phyloP scores from a whole-genome alignment of 768 basidiomycete species.

The Cystoderma amianthinum region DNA sequence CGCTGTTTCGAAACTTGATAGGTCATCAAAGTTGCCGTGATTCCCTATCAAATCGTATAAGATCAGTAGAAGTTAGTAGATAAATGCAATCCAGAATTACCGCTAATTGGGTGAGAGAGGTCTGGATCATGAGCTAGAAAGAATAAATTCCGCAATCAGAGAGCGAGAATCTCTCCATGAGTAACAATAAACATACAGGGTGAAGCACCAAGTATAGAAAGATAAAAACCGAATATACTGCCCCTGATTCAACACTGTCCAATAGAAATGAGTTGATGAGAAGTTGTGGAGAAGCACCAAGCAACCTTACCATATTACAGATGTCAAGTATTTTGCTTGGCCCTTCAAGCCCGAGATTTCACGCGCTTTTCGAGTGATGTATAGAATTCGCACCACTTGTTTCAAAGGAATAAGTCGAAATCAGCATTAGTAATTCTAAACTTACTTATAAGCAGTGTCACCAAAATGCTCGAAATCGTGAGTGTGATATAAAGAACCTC shows the following conservation, averaged over 20 bases:
- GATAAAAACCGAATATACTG: constrained; percentile 13
- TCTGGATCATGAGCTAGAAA: constrained; percentile 13
- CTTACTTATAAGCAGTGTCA: constrained; percentile 13
- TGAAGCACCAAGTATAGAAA: constrained; percentile 14
- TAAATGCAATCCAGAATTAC: constrained; percentile 6
- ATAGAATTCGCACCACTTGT: constrained; percentile 9
- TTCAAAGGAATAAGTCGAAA: constrained; percentile 2
- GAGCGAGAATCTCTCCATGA: neutral
- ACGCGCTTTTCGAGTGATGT: constrained; percentile 13
- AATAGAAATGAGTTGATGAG: neutral
- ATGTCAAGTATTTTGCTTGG: neutral
- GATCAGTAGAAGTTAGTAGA: neutral
- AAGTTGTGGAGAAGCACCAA: neutral
- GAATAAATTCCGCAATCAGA: neutral
- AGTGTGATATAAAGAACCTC: constrained; percentile 13
- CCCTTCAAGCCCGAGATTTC: neutral
- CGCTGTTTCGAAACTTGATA: neutral
- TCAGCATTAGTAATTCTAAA: neutral
- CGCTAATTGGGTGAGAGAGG: constrained; percentile 15
- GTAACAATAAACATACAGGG: constrained; percentile 8
- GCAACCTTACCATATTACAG: neutral
- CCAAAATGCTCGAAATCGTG: constrained; percentile 13
- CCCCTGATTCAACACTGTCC: constrained; percentile 14
- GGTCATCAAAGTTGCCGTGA: neutral
- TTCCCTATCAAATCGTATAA: neutral